These are phyloP conservation scores for Dentipellis sp. DNA, from an alignment of 768 basidiomycete species.

Conservation along the genomic window DNA sequence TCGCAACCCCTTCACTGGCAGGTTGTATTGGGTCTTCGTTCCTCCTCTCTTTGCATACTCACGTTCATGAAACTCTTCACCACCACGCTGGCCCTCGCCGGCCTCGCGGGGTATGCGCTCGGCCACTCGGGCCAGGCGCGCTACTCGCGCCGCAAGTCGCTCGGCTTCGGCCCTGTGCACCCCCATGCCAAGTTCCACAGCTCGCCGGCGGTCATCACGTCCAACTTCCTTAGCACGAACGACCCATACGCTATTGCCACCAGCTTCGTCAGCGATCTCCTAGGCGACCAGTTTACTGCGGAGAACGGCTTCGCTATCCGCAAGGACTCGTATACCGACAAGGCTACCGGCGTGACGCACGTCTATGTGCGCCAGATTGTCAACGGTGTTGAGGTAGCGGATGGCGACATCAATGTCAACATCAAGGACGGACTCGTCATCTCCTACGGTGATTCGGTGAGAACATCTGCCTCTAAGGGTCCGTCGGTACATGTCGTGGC, in stretches of 20 bases:
- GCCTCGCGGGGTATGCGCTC: constrained; percentile 11
- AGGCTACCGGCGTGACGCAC: constrained; percentile 79
- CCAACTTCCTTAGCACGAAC: constrained; percentile 15
- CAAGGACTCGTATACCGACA: constrained; percentile 82
- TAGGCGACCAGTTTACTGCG: constrained; percentile 28
- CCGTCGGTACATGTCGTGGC: not conserved
- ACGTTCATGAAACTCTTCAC: constrained; percentile 10
- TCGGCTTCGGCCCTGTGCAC: constrained; percentile 80
- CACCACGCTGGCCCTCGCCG: constrained; percentile 10
- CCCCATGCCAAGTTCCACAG: constrained; percentile 62
- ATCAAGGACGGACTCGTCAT: constrained; percentile 75
- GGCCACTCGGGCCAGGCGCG: constrained; percentile 15
- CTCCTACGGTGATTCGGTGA: constrained; percentile 81
- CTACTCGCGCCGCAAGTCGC: constrained; percentile 59
- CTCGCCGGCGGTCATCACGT: constrained; percentile 28
- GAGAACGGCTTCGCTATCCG: constrained; percentile 50
- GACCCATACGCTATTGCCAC: constrained; percentile 57
- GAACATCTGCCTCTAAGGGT: constrained; percentile 15
- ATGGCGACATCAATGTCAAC: constrained; percentile 92
- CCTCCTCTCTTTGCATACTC: not conserved
- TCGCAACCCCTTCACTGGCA: constrained; percentile 5
- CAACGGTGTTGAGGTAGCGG: constrained; percentile 80
- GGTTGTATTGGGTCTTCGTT: not conserved
- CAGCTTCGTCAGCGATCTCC: constrained; percentile 46
- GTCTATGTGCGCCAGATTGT: constrained; percentile 80